These are phyloP conservation scores for Graphiopsis chlorocephala DNA, from an alignment of 2,329 filamentous ascomycete species.

Conservation along the genomic window DNA sequence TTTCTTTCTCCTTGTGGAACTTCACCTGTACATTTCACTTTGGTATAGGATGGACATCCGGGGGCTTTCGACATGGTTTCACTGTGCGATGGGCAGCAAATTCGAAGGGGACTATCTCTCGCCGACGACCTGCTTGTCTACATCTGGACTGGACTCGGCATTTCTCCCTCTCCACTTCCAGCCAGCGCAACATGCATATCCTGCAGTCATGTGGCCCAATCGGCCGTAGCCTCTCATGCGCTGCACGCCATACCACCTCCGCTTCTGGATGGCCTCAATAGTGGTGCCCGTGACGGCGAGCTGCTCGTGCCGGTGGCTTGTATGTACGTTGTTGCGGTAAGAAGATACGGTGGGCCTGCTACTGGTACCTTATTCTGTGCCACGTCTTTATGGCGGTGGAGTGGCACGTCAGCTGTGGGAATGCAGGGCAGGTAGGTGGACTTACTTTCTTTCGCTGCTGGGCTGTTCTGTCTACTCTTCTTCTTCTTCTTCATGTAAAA, in stretches of 20 bases:
- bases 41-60: neutral
- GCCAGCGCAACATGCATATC: conserved; percentile 15
- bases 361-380: neutral
- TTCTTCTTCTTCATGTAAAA: neutral
- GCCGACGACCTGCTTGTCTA: neutral
- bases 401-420: neutral
- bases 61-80: no score
- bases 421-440: neutral
- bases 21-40: neutral
- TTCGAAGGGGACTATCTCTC: no score
- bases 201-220: conserved; percentile 9
- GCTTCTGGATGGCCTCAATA: neutral
- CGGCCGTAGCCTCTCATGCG: neutral
- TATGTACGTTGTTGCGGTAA: neutral
- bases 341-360: neutral
- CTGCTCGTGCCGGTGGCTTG: neutral
- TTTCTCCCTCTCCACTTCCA: neutral
- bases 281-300: neutral
- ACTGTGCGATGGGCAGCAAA: no score
- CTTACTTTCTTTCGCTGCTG: neutral
- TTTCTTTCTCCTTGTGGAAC: neutral
- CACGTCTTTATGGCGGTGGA: neutral
- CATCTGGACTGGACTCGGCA: neutral
- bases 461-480: neutral
- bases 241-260: neutral